phyloP scores from a whole-genome alignment of 1,284 basidiomycete genomes.

The Baeospora myosura region DNA sequence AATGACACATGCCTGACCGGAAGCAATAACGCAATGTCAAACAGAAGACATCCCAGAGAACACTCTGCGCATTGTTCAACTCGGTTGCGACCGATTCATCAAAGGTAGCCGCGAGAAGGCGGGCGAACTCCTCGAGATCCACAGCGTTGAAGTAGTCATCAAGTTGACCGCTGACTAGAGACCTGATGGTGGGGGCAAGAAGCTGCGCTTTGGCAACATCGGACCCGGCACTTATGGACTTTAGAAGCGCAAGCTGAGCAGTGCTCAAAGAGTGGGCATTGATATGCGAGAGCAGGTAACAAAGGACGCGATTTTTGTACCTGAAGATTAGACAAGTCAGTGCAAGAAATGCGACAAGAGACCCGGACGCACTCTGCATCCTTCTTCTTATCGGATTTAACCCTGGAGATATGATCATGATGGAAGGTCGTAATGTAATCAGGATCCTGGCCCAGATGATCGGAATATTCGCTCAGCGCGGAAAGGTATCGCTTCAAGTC shows the following conservation, averaged over 20 bases:
- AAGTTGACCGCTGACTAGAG: constrained; percentile 26
- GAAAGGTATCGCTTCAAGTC: constrained; percentile 68
- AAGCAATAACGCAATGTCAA: constrained; percentile 1
- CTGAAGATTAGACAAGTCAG: constrained; percentile 27
- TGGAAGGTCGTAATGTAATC: constrained; percentile 62
- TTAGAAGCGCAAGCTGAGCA: constrained; percentile 54
- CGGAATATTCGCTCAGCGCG: constrained; percentile 42
- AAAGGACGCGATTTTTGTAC: constrained; percentile 70
- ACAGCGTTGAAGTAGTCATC: constrained; percentile 10
- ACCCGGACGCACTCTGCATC: constrained; percentile 44
- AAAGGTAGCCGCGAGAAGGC: constrained; percentile 48
- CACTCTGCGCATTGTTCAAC: constrained; percentile 4
- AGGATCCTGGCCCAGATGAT: constrained; percentile 68
- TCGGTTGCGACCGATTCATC: constrained; percentile 28
- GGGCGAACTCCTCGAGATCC: constrained; percentile 35
- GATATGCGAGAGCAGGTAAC: constrained; percentile 80
- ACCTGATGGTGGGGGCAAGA: constrained; percentile 54
- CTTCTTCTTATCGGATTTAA: constrained; percentile 54
- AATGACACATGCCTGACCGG: constrained; percentile 3
- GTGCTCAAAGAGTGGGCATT: constrained; percentile 47
- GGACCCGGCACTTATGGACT: constrained; percentile 50
- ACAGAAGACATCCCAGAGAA: constrained; percentile 10
- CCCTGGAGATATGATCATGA: constrained; percentile 42
- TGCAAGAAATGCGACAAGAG: background rate
- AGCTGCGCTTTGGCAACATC: constrained; percentile 60